phyloP scores from a whole-genome alignment of 2,329 filamentous ascomycete species.

The Diaporthe citri region DNA sequence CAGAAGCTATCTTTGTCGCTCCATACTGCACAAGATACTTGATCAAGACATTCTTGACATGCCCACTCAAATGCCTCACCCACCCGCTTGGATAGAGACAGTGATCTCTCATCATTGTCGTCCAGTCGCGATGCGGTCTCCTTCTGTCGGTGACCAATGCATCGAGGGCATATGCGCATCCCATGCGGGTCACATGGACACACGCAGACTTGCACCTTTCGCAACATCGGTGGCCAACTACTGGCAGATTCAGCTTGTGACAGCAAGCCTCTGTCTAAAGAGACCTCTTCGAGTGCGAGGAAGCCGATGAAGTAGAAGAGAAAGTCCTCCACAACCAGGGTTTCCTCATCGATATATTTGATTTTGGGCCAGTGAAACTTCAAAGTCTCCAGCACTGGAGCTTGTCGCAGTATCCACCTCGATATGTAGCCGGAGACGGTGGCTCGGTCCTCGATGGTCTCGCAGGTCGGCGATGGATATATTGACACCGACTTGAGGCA shows the following conservation, averaged over 20 bases:
- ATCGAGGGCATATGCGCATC: not conserved
- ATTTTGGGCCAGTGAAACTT: conserved; percentile 17
- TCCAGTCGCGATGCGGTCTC: not conserved
- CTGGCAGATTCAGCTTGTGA: not conserved
- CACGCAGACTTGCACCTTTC: conserved; percentile 1
- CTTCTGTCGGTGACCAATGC: not conserved
- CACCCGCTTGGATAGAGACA: not conserved
- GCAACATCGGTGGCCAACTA: conserved; percentile 15
- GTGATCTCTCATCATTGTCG: not conserved
- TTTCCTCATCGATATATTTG: not conserved
- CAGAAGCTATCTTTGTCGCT: conserved; percentile 12
- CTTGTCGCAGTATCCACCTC: conserved; percentile 5
- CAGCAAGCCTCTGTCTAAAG: not conserved
- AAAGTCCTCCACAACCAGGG: not conserved
- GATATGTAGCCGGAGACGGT: not conserved
- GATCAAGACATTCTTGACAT: not conserved
- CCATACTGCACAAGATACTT: not conserved
- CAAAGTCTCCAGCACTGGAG: not conserved
- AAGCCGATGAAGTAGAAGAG: conserved; percentile 29
- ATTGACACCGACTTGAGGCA: not conserved
- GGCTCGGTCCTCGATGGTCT: conserved; percentile 1
- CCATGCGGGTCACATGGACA: not conserved
- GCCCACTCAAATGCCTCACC: conserved; percentile 24
- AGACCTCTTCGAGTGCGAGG: conserved; percentile 9
- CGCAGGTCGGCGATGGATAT: not conserved